These are phyloP conservation scores for Plasmodium ovale DNA, from an alignment of 169 alveolate genomes.

Conservation along the genomic window DNA sequence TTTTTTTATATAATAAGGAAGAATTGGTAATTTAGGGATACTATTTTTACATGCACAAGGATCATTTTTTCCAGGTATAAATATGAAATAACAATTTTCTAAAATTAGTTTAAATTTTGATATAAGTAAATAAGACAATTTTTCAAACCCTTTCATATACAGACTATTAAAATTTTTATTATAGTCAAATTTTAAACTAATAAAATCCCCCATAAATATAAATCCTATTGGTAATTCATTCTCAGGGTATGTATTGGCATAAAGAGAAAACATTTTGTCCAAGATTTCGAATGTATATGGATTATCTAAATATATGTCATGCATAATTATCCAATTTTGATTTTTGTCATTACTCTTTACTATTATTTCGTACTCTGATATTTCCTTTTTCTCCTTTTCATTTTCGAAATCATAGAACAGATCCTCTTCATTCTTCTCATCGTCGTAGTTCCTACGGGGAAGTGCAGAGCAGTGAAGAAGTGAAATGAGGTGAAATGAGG, in stretches of 20 bases:
- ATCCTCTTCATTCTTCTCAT: constrained; percentile 58
- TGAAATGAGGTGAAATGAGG: not conserved
- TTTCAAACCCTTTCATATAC: constrained; percentile 75
- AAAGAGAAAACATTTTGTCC: constrained; percentile 52
- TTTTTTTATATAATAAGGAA: constrained; percentile 73
- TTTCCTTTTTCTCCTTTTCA: constrained; percentile 51
- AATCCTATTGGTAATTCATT: constrained; percentile 83
- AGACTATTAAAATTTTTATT: constrained; percentile 37
- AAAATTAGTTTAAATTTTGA: constrained; percentile 59
- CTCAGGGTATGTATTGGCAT: constrained; percentile 76
- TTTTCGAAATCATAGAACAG: constrained; percentile 54
- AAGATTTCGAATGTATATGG: constrained; percentile 48
- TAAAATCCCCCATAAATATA: constrained; percentile 84
- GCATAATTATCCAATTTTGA: constrained; percentile 65
- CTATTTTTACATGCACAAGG: constrained; percentile 83
- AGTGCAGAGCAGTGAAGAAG: not conserved
- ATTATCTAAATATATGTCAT: constrained; percentile 48
- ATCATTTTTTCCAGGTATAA: constrained; percentile 84
- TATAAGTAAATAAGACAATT: constrained; percentile 38
- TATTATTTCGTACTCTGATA: constrained; percentile 46
- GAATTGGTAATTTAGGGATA: constrained; percentile 81
- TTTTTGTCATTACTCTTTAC: constrained; percentile 34
- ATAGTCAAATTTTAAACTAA: constrained; percentile 59
- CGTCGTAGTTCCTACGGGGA: constrained; percentile 36
- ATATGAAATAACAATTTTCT: constrained; percentile 77